Base-by-base conservation (phyloP, 2,329 filamentous ascomycete genomes). In the Diaporthe australafricana region DNA sequence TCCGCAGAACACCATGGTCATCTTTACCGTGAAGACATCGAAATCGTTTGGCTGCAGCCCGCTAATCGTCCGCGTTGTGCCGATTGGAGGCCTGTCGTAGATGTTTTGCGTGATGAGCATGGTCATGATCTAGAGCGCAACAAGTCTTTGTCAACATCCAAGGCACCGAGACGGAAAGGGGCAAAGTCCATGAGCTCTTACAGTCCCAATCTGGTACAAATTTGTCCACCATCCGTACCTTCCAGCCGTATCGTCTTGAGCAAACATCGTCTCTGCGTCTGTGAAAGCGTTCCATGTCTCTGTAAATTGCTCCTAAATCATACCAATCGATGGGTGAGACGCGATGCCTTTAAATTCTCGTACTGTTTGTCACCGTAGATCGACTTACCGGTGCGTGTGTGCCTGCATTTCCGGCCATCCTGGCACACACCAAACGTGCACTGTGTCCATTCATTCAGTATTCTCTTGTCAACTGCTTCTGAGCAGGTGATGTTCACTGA, bases 141-240 rank as follows among this genome's bases (percentile, higher is more conserved):
- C 16, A 2, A 12, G 17, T 14, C 16, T 6, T 2, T 1, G 40
- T 62, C 57, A 62, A 12, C 12, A 2, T 47, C 6, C 8, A 8
- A n/a, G 1, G 3, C 20, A 22, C 11, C 11, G 3, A 12, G 0
- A 27, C 3, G 14, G 16, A 35, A 6, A 12, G 7, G 14, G 11
- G 1, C 6, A 62, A 47, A 2, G 11, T 22, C 9, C 3, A 27
- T 22, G 1, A 32, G n/a, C 2, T 32, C 57, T 47, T 47, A 62
- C 57, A 12, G 22, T 25, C n/a, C 57, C 25, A 7, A 32, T 47
- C 40, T 62, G 25, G n/a, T 62, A 62, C 25, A 62, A 22, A 12
- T 62, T 62, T 5, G 57, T 62, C 57, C 57, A 62, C 57, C 57
- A 62, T 17, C 57, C 57, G 30, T n/a, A 32, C n/a, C 40, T 17